Conservation (phyloP, 257 asterid species). For the Striga asiatica region DNA sequence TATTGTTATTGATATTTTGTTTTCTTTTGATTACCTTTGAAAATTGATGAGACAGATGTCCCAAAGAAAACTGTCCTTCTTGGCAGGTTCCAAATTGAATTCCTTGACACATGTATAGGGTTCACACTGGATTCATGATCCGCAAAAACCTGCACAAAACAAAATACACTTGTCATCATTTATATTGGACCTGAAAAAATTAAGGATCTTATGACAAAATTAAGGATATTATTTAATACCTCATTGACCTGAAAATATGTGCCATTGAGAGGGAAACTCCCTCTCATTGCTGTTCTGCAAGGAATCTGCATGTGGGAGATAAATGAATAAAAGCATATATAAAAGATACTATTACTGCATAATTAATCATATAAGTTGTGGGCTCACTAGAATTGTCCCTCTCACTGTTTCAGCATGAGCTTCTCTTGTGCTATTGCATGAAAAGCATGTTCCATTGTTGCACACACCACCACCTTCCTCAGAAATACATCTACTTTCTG, state of each 20-base stretch:
- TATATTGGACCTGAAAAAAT: too few relatives aligned
- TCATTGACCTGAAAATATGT: slow-evolving; percentile 97
- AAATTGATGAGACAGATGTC: slow-evolving; percentile 73
- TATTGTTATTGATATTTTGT: too few relatives aligned
- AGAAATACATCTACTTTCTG: slow-evolving; percentile 46
- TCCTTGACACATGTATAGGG: slow-evolving; percentile 78
- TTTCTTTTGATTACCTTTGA: slow-evolving; percentile 45
- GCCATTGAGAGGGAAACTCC: slow-evolving; percentile 94
- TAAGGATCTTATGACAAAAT: background rate
- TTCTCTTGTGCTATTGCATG: slow-evolving; percentile 61
- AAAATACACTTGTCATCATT: too few relatives aligned
- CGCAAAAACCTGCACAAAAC: slow-evolving; percentile 59
- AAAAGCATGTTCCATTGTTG: slow-evolving; percentile 42
- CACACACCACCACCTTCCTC: slow-evolving; percentile 44
- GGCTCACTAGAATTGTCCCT: slow-evolving; percentile 94
- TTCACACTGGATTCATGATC: slow-evolving; percentile 72
- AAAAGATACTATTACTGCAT: background rate
- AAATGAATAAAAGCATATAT: too few relatives aligned
- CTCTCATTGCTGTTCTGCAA: slow-evolving; percentile 94
- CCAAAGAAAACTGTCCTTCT: slow-evolving; percentile 87
- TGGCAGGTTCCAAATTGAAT: slow-evolving; percentile 58
- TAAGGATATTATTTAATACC: slow-evolving; percentile 37
- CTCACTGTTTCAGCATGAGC: slow-evolving; percentile 63
- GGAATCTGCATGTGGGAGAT: slow-evolving; percentile 48
- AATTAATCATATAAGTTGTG: slow-evolving; percentile 1